Percentiles rank a stretch among this genome's conserved stretches.
Evolutionary conservation across 202 grass and related monocot genomes (phyloP).

Genomic region (Bolboschoenoplectus hybrid): DNA sequence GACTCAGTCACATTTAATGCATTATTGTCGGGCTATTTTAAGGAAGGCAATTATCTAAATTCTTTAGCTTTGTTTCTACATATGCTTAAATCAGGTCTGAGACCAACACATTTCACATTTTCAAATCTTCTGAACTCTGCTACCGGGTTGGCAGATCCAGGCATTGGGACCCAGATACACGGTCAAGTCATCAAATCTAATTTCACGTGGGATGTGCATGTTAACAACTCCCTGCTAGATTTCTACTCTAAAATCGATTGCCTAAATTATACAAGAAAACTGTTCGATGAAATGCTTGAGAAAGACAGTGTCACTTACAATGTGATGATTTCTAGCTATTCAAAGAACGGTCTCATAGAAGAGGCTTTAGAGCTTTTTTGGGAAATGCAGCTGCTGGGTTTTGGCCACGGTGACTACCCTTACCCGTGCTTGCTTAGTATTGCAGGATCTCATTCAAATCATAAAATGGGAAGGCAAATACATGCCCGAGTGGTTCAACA

Average conservation of each 20-base stretch:
- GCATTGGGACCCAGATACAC: constrained; percentile 66
- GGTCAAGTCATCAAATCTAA: constrained; percentile 55
- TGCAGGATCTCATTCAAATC: constrained; percentile 59
- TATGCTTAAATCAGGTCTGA: constrained; percentile 44
- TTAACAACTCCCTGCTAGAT: constrained; percentile 81
- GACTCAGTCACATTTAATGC: constrained; percentile 83
- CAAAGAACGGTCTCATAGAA: constrained; percentile 48
- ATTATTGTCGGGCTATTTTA: constrained; percentile 79
- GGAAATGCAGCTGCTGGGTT: constrained; percentile 58
- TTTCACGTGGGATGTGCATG: constrained; percentile 60
- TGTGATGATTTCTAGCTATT: constrained; percentile 70
- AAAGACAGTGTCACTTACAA: constrained; percentile 84
- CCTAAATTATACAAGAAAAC: constrained; percentile 46
- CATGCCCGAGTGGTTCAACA: constrained; percentile 65
- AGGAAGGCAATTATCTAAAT: constrained; percentile 55
- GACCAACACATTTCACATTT: constrained; percentile 62
- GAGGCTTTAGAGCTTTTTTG: constrained; percentile 51
- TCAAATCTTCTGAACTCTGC: constrained; percentile 61
- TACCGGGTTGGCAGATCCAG: constrained; percentile 51
- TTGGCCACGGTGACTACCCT: constrained; percentile 60
- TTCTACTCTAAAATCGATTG: constrained; percentile 81
- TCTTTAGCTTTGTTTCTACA: constrained; percentile 55
- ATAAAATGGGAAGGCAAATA: constrained; percentile 71
- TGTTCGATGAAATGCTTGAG: constrained; percentile 72
- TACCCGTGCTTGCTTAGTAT: constrained; percentile 75